phyloP scores from a whole-genome alignment of 2,329 filamentous ascomycete species.

The Calonectria hawksworthii region DNA sequence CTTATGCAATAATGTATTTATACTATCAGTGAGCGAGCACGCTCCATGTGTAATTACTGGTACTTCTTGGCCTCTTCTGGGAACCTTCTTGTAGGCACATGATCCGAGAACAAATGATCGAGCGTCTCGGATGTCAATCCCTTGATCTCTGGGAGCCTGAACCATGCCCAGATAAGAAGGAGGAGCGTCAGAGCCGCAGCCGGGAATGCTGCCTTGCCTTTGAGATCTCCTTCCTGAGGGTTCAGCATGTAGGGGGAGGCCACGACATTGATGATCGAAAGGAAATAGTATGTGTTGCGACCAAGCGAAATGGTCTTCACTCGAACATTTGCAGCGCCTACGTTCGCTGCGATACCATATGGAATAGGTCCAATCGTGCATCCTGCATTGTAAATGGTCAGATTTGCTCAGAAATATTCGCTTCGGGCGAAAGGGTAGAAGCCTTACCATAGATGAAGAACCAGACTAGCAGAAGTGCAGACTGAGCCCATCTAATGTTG shows the following conservation, averaged over 20 bases:
- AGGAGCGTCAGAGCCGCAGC: slow-evolving; percentile 8
- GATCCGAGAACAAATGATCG: not conserved
- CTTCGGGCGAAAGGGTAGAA: no score
- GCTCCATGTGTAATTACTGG: not conserved
- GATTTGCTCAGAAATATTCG: not conserved
- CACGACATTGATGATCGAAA: slow-evolving; percentile 17
- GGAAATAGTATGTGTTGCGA: slow-evolving; percentile 24
- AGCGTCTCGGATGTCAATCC: slow-evolving; percentile 8
- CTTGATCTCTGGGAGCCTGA: slow-evolving; percentile 26
- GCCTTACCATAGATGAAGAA: slow-evolving; percentile 25
- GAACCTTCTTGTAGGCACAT: not conserved
- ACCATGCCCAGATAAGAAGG: slow-evolving; percentile 19
- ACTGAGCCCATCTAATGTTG: slow-evolving; percentile 14
- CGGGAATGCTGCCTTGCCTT: slow-evolving; percentile 24
- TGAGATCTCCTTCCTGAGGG: slow-evolving; percentile 14
- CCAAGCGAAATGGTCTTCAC: slow-evolving; percentile 25
- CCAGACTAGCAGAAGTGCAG: slow-evolving; percentile 22
- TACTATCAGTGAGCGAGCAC: no score
- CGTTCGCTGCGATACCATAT: slow-evolving; percentile 23
- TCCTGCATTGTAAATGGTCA: not conserved
- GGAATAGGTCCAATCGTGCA: slow-evolving; percentile 10
- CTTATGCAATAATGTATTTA: no score
- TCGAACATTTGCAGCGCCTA: slow-evolving; percentile 13
- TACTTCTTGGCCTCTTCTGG: not conserved
- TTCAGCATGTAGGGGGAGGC: slow-evolving; percentile 27